Evolutionary conservation across 2,329 filamentous ascomycete genomes (phyloP).

Genomic region (Aphanocladium album): DNA sequence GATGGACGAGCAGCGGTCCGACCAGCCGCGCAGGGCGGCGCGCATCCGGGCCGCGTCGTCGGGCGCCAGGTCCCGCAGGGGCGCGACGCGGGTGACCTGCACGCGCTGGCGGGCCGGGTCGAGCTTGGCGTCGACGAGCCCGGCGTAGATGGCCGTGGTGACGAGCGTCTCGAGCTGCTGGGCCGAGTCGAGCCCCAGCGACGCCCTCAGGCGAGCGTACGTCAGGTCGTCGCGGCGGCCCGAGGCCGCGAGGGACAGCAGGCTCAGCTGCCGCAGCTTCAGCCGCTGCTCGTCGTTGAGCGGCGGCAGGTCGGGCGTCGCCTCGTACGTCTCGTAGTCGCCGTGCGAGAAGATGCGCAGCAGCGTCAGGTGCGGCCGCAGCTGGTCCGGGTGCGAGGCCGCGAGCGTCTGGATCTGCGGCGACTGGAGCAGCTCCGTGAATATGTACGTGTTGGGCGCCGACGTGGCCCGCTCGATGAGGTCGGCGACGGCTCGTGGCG

Average conservation of each 20-base stretch:
- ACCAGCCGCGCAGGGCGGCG: slow-evolving; percentile 67
- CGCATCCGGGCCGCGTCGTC: slow-evolving; percentile 62
- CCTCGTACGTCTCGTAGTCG: slow-evolving; percentile 70
- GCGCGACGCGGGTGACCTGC: slow-evolving; percentile 72
- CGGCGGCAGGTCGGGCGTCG: slow-evolving; percentile 51
- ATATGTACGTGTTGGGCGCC: slow-evolving; percentile 85
- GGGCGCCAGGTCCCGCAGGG: slow-evolving; percentile 79
- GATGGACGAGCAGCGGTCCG: slow-evolving; percentile 68
- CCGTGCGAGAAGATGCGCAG: slow-evolving; percentile 91
- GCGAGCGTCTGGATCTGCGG: slow-evolving; percentile 70
- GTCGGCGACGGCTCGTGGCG: slow-evolving; percentile 78
- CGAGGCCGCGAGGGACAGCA: slow-evolving; percentile 65
- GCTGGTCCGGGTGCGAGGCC: slow-evolving; percentile 49
- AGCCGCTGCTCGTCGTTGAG: slow-evolving; percentile 68
- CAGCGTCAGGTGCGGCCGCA: slow-evolving; percentile 59
- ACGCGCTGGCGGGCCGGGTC: slow-evolving; percentile 72
- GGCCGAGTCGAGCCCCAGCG: slow-evolving; percentile 61
- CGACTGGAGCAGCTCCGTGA: slow-evolving; percentile 83
- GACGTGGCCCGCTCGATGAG: slow-evolving; percentile 84
- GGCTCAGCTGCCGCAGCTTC: slow-evolving; percentile 87
- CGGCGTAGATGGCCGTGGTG: slow-evolving; percentile 81
- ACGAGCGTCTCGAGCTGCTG: slow-evolving; percentile 80
- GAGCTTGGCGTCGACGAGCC: slow-evolving; percentile 75
- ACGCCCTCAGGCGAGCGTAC: slow-evolving; percentile 63
- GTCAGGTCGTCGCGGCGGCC: slow-evolving; percentile 50